A percentile compares a stretch with the other conserved stretches of the same genome.
These are phyloP conservation scores for Alloteropsis angusta DNA, from an alignment of 202 grass and related monocot species.

Conservation along the genomic window DNA sequence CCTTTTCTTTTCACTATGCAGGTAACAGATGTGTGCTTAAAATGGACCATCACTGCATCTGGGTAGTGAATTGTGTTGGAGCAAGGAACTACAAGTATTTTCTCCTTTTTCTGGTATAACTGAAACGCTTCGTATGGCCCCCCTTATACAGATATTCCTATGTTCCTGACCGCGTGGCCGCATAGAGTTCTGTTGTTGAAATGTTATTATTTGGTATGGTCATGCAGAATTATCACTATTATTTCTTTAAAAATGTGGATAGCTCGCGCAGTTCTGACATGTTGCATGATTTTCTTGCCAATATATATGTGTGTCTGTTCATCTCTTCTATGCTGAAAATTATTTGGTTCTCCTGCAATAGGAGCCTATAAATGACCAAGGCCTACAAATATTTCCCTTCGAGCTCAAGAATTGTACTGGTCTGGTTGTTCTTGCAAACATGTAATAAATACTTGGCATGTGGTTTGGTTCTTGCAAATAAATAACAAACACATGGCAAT, in stretches of 20 bases:
- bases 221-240: not conserved
- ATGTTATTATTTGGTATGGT: conserved; percentile 6
- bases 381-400: not conserved
- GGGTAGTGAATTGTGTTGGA: conserved; percentile 89
- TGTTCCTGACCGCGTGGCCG: not conserved
- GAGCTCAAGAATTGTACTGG: not conserved
- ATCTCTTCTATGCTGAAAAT: not conserved
- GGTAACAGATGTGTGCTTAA: conserved; percentile 92
- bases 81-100: conserved; percentile 89
- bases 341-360: not conserved
- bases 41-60: conserved; percentile 98
- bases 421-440: not conserved
- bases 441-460: not conserved
- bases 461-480: not conserved
- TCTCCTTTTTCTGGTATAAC: conserved; percentile 87
- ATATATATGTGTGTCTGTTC: not conserved
- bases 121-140: not conserved
- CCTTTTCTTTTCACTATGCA: conserved; percentile 23
- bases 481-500: not conserved
- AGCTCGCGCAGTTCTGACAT: not conserved
- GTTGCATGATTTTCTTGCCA: not conserved
- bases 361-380: not conserved
- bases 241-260: not conserved
- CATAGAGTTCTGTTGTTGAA: not conserved
- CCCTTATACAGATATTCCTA: not conserved